Conservation (phyloP, 108 stramenopile species). For the Aurantiochytrium sp. region DNA sequence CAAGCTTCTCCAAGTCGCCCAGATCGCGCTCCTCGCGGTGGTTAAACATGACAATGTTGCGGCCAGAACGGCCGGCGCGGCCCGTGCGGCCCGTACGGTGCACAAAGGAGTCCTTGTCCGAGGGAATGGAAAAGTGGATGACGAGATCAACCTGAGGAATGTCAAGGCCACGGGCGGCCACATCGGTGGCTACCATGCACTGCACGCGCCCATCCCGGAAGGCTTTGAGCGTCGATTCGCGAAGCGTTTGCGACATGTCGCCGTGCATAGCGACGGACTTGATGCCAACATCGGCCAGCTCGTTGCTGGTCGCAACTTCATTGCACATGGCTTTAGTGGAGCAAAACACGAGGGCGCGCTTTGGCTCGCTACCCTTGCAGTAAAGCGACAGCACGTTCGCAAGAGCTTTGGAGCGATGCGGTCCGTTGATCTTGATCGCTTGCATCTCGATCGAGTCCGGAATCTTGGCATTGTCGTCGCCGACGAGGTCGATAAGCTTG, state of each 20-base stretch:
- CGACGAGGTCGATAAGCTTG: slow-evolving; percentile 80
- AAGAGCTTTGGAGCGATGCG: not conserved
- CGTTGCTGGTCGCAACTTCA: not conserved
- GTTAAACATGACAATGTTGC: slow-evolving; percentile 27
- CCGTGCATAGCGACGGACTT: slow-evolving; percentile 22
- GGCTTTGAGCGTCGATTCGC: not conserved
- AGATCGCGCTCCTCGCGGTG: slow-evolving; percentile 93
- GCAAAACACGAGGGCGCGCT: not conserved
- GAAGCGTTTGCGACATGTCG: slow-evolving; percentile 14
- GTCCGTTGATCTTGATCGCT: not conserved
- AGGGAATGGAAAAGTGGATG: slow-evolving; percentile 73
- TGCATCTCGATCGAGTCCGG: slow-evolving; percentile 69
- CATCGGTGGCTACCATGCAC: slow-evolving; percentile 71
- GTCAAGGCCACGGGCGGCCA: slow-evolving; percentile 78
- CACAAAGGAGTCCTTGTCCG: slow-evolving; percentile 67
- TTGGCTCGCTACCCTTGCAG: not conserved
- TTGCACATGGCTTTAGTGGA: not conserved
- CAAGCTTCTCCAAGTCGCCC: slow-evolving; percentile 59
- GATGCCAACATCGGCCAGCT: not conserved
- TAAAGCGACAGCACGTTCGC: not conserved
- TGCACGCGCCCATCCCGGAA: slow-evolving; percentile 26
- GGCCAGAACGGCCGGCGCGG: slow-evolving; percentile 33
- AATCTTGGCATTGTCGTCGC: slow-evolving; percentile 62
- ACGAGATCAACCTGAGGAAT: slow-evolving; percentile 67
- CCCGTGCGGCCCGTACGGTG: slow-evolving; percentile 82